Percentiles rank a stretch among this genome's conserved stretches.
Conservation (phyloP, 148 eudicot genomes). For the Arctostaphylos glauca region DNA sequence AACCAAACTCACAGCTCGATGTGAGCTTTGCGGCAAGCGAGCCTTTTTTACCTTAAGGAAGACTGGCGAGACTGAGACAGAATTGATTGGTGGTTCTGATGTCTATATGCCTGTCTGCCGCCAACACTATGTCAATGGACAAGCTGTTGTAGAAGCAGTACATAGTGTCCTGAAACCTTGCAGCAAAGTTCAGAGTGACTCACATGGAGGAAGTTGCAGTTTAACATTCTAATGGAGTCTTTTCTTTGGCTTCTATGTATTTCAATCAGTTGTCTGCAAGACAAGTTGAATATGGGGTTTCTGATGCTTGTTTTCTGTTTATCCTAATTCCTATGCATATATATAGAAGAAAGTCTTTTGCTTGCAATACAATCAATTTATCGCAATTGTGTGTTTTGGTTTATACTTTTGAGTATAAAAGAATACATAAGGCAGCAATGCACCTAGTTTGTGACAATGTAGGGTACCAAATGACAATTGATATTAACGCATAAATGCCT, state of each 20-base stretch:
- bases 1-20: slow-evolving; percentile 85
- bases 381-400: background rate
- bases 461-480: background rate
- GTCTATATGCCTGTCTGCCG: slow-evolving; percentile 93
- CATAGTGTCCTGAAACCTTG: slow-evolving; percentile 25
- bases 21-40: slow-evolving; percentile 72
- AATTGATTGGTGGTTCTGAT: slow-evolving; percentile 79
- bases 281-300: background rate
- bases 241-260: background rate
- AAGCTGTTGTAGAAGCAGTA: slow-evolving; percentile 33
- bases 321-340: background rate
- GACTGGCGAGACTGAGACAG: slow-evolving; percentile 52
- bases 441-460: background rate
- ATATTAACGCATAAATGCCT: background rate
- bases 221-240: no score
- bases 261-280: background rate
- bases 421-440: background rate
- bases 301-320: background rate
- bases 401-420: background rate
- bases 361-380: no score
- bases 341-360: background rate
- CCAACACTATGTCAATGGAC: slow-evolving; percentile 71
- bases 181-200: slow-evolving; percentile 20
- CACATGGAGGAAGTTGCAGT: slow-evolving; percentile 26
- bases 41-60: slow-evolving; percentile 82